Evolutionary conservation across 805 yeast species (phyloP).

Genomic region (Candida anglica): DNA sequence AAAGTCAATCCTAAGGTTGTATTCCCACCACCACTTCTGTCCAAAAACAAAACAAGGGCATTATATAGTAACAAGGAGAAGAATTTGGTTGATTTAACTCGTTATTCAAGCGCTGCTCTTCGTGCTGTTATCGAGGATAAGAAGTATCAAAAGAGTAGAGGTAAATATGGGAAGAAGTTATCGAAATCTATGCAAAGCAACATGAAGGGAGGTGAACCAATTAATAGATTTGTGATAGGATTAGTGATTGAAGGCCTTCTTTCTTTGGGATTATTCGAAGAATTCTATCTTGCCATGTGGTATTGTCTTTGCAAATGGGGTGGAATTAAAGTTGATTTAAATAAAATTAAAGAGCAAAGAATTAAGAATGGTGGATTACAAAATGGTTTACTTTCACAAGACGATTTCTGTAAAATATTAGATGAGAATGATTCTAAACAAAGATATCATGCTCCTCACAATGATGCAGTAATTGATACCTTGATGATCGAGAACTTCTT

Average conservation of each 20-base stretch:
- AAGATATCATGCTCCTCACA: not conserved
- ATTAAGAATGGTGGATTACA: constrained; percentile 1
- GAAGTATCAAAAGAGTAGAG: constrained; percentile 12
- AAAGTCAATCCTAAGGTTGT: constrained; percentile 23
- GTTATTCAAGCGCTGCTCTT: constrained; percentile 19
- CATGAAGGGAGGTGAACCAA: constrained; percentile 10
- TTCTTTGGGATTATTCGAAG: constrained; percentile 25
- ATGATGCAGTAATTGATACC: constrained; percentile 17
- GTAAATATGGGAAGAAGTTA: constrained; percentile 15
- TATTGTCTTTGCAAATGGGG: constrained; percentile 31
- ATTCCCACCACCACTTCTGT: constrained; percentile 26
- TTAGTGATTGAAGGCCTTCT: constrained; percentile 26
- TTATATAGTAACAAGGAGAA: constrained; percentile 20
- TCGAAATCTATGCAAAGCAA: constrained; percentile 5
- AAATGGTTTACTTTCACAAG: constrained; percentile 1
- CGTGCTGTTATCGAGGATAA: constrained; percentile 11
- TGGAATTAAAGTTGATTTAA: constrained; percentile 16
- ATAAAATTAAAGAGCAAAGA: not conserved
- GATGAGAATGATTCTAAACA: not conserved
- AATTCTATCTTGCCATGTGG: constrained; percentile 30
- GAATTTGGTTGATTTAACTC: constrained; percentile 28
- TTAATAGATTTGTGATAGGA: constrained; percentile 30
- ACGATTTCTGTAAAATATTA: not conserved
- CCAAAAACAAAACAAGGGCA: constrained; percentile 19
- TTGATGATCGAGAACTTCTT: constrained; percentile 30